Base-by-base conservation (phyloP, 2,329 filamentous ascomycete genomes). In the Aspergillus puulaauensis region DNA sequence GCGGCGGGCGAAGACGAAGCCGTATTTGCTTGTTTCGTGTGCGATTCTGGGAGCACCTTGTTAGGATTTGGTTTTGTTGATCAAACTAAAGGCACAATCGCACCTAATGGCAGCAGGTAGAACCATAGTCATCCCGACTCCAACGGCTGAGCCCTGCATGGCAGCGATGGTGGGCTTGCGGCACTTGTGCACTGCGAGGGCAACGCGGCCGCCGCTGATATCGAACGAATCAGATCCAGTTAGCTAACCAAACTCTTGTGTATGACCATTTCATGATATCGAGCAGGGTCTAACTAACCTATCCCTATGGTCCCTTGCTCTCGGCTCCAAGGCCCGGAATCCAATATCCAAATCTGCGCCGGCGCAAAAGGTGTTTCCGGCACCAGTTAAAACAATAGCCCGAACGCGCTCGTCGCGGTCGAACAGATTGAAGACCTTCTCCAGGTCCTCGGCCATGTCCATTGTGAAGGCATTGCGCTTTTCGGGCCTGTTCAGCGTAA, bases 1-100 rank as follows among this genome's bases (percentile, higher is more conserved):
- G 44, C 89, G 81, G 24, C 88, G 82, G 23, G 83, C 80, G 71
- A 92, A 93, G 17, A 91, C 88, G 69, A 91, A 90, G 52, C 89
- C 89, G 61, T 91, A 83, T 68, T 88, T 89, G 2, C 88, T 86
- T 11, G 76, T 73, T 41, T 75, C 70, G 62, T 83, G 84, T 41
- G 78, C 84, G 61, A 88, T 75, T 43, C 83, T 72, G 17, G 11
- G 9, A 3, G 3, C 4, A 24, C 9, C 11, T 12, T 21, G 24
- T 31, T 31, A 40, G 24, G 12, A 7, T 3, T 17, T 19, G 23
- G n/a, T 6, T 17, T 19, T 12, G 6, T 17, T 9, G 12, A 15
- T 19, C 19, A 2, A 12, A 5, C 14, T 24, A 5, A 5, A 41
- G n/a, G 44, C 6, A 44, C 11, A 27, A 21, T 23, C 43, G 43